phyloP scores from a whole-genome alignment of 2,329 filamentous ascomycete species.

The Calonectria leucothoes region DNA sequence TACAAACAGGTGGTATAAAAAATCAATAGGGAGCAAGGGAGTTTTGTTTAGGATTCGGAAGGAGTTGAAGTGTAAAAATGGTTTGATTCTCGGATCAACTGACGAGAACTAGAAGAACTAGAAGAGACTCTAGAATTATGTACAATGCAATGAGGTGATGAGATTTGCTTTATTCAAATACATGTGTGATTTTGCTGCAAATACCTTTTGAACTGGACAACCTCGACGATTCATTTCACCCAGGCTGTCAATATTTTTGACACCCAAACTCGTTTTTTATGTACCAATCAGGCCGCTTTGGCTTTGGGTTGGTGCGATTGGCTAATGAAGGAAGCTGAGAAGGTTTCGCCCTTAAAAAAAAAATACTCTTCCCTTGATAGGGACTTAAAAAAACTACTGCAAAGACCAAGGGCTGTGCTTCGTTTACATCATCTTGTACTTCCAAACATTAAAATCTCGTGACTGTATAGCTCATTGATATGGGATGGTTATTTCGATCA shows the following conservation, averaged over 20 bases:
- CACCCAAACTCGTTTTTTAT: neutral
- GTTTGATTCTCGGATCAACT: conserved; percentile 37
- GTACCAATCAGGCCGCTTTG: neutral
- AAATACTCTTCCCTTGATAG: no score
- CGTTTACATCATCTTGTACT: neutral
- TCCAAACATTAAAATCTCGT: neutral
- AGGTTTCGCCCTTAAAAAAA: neutral
- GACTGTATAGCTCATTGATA: neutral
- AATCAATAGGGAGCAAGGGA: conserved; percentile 21
- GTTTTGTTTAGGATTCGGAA: conserved; percentile 11
- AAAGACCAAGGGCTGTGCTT: neutral
- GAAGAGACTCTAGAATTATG: conserved; percentile 22
- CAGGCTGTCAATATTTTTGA: neutral
- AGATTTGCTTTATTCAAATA: neutral
- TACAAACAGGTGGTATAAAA: conserved; percentile 14
- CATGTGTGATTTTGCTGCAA: neutral
- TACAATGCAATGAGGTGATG: conserved; percentile 13
- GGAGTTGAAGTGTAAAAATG: conserved; percentile 30
- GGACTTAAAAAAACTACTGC: neutral
- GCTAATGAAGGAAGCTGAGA: neutral
- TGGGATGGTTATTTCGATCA: neutral
- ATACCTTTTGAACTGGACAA: no score
- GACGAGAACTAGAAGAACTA: conserved; percentile 33
- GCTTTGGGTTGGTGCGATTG: neutral
- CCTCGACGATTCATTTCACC: neutral